Evolutionary conservation across 1,284 basidiomycete genomes (phyloP), one percentile per base, ranked within the genome.

Genomic region (Leccinum fallax): DNA sequence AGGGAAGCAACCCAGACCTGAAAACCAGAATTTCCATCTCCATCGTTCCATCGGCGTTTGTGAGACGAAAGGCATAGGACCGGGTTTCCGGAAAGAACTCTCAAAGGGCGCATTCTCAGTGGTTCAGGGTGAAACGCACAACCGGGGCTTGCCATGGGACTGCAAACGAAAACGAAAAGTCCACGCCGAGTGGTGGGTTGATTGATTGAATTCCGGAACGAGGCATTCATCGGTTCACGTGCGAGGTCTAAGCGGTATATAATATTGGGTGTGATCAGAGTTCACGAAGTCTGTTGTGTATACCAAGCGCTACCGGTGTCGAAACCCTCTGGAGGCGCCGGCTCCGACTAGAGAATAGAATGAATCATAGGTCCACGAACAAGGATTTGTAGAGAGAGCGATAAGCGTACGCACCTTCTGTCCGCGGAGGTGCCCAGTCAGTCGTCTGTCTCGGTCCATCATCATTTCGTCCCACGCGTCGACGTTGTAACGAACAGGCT

Each of bases 381-480:
- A 57, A 58, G 43, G 13, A 24, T 13, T 34, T 26, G 59, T 53
- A 54, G 16, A 54, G 16, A 54, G 58, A 58, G 24, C 4, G 60
- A 32, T 3, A 2, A 24, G 30, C 15, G 16, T 43, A 80, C n/a
- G 13, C 43, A 80, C 95, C 75, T 83, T 82, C 77, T 97, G 95
- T 57, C 94, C 94, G 68, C 95, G 84, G 70, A 79, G 73, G 72
- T 92, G 92, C 19, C 95, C 95, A n/a, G 95, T 97, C 74, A 98
- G 77, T 68, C 92, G 81, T 72, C 84, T 82, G 79, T 98, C 95
- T 62, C 95, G 82, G 71, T 89, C 86, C 90, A 97, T 94, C 94
- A 98, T 94, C 91, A 94, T 93, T 60, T 92, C 84, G 66, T 98
- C 95, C 94, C 94, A 97, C 34, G 83, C 78, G 71, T 97, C 95